Evolutionary conservation across 176 grass and related monocot genomes (phyloP), one percentile per base, ranked within the genome.

Genomic region (Chloris gayana): DNA sequence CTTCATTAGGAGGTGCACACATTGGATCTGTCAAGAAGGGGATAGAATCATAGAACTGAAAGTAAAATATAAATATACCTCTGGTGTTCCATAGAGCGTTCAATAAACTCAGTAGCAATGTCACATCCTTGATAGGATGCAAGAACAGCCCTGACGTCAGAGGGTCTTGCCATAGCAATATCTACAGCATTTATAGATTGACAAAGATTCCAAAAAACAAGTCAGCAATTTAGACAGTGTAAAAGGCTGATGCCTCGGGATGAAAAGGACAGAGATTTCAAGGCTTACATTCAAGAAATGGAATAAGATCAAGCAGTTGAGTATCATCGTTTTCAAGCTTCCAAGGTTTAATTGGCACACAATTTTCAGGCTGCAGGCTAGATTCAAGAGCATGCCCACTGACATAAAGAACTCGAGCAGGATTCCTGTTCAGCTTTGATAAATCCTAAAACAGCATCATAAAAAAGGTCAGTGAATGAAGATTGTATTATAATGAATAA

Each of bases 201-300:
- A 84, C 56, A 67, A 67, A 76, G 14, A 84, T 75, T 54, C 27
- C 14, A 60, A 80, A 79, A 79, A 63, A 38, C 69, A 64, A 38
- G 14, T 44, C 62, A 83, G 57, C 56, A 84, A 22, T 84, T 35
- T 56, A 69, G 67, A 87, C 54, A 42, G 29, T 53, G 42, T 1
- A 70, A 84, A 65, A 31, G 0, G 39, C 47, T 37, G 42, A 57
- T 29, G 33, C 45, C 59, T 46, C 26, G 33, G 14, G 60, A 74
- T 65, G 53, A 73, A 45, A 39, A 66, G 45, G 13, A 56, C 12
- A 64, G 22, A 56, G 41, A 30, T 24, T 65, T 70, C 19, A 70
- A 14, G 31, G 11, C 85, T 91, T 86, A 99, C 96, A 99, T 91
- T 99, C 96, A 37, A 99, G 96, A 89, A 99, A 99, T 34, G 92